Conservation (phyloP, 2,329 filamentous ascomycete genomes). For the Dothideomycetidae sp. region DNA sequence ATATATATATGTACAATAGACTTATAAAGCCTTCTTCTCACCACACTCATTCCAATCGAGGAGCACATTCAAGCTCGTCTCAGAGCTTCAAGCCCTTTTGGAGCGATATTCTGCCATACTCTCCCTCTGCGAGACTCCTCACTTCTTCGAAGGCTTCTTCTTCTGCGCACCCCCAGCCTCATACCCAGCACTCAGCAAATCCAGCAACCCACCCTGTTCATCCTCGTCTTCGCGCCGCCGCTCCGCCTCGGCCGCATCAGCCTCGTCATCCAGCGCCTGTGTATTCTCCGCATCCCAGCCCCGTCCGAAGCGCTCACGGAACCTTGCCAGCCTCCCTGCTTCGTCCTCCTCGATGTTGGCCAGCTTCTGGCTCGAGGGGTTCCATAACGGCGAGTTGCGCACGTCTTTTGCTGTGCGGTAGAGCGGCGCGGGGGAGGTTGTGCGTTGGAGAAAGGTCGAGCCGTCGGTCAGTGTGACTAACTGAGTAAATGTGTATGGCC, state of each 20-base stretch:
- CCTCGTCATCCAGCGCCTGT: slow-evolving; percentile 10
- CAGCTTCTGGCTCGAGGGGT: slow-evolving; percentile 67
- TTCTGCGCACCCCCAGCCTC: slow-evolving; percentile 23
- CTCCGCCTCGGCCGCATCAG: slow-evolving; percentile 5
- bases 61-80: no score
- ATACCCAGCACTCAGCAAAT: slow-evolving; percentile 36
- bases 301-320: slow-evolving; percentile 70
- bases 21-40: no score
- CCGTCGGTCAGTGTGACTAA: slow-evolving; percentile 86
- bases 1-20: no score
- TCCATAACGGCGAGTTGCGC: slow-evolving; percentile 82
- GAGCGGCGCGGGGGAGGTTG: slow-evolving; percentile 53
- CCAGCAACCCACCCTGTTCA: slow-evolving; percentile 39
- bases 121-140: neutral
- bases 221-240: slow-evolving; percentile 26
- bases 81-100: no score
- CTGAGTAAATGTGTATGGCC: slow-evolving; percentile 96
- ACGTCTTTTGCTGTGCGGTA: slow-evolving; percentile 63
- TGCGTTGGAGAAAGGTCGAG: slow-evolving; percentile 65
- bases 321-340: slow-evolving; percentile 75
- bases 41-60: no score
- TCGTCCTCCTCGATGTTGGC: slow-evolving; percentile 89
- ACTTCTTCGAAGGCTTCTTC: neutral
- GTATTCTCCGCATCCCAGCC: slow-evolving; percentile 54
- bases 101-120: no score